phyloP scores from a whole-genome alignment of 1,139 yeast genomes.

The Taphrina confusa region DNA sequence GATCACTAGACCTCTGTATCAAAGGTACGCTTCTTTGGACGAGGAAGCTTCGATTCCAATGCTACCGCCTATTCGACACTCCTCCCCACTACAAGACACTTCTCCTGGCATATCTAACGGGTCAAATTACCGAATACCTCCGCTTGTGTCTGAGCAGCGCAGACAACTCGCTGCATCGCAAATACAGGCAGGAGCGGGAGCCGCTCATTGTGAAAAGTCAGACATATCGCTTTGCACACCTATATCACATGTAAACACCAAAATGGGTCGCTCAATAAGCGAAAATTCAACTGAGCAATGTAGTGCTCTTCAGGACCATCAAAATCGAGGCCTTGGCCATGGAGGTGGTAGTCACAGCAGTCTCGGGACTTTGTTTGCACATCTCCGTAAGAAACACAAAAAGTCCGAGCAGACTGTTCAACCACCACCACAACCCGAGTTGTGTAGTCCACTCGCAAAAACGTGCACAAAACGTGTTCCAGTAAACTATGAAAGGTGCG shows the following conservation, averaged over 20 bases:
- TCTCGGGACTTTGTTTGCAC: not conserved
- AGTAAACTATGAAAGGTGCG: not conserved
- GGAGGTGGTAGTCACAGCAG: not conserved
- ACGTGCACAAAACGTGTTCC: not conserved
- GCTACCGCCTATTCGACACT: slow-evolving; percentile 7
- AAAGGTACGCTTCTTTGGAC: no score
- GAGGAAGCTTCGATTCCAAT: not conserved
- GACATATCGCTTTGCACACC: not conserved
- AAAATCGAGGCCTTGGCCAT: not conserved
- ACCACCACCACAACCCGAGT: not conserved
- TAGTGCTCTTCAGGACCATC: not conserved
- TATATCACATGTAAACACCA: not conserved
- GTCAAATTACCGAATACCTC: not conserved
- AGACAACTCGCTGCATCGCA: not conserved
- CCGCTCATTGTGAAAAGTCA: not conserved
- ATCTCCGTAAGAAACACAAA: slow-evolving; percentile 9
- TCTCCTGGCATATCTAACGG: not conserved
- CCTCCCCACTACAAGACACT: not conserved
- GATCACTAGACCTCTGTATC: not conserved
- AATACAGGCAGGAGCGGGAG: not conserved
- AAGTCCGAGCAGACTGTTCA: not conserved
- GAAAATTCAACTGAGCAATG: not conserved
- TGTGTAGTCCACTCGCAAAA: no score
- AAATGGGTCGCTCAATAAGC: not conserved
- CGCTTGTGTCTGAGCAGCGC: not conserved